Conservation (phyloP, 495 filamentous ascomycete species). For the Amorphotheca resinae region DNA sequence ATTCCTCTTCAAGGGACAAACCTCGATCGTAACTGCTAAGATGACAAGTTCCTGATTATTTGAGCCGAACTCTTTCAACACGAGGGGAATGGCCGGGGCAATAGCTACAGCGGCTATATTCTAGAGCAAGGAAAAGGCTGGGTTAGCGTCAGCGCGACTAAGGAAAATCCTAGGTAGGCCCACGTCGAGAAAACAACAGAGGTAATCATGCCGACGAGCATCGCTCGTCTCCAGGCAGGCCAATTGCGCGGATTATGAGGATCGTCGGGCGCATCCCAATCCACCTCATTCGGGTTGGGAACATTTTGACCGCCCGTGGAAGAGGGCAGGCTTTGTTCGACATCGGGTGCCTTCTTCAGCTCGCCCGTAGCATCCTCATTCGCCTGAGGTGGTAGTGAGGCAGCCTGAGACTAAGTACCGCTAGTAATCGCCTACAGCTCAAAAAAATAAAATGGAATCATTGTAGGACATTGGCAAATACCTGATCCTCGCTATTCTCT, state of each 20-base stretch:
- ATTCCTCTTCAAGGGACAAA: neutral
- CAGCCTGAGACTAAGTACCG: neutral
- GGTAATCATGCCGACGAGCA: conserved; percentile 32
- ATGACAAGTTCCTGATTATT: neutral
- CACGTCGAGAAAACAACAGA: neutral
- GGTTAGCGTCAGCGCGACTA: neutral
- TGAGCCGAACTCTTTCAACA: neutral
- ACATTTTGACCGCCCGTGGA: neutral
- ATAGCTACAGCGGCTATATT: neutral
- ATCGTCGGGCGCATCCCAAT: conserved; percentile 25
- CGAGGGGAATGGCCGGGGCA: neutral
- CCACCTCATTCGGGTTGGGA: conserved; percentile 19
- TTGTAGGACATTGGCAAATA: neutral
- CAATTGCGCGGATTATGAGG: conserved; percentile 47
- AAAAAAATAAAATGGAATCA: neutral
- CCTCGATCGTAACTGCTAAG: neutral
- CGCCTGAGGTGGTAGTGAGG: neutral
- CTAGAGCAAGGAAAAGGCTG: neutral
- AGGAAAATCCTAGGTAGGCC: neutral
- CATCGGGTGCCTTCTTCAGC: neutral
- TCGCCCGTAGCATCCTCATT: neutral
- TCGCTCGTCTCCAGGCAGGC: conserved; percentile 38
- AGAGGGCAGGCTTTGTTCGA: neutral
- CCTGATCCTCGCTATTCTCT: neutral
- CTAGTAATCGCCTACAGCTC: neutral